These are phyloP conservation scores for Colletotrichum australisinense DNA, from an alignment of 2,329 filamentous ascomycete genomes.

Conservation along the genomic window DNA sequence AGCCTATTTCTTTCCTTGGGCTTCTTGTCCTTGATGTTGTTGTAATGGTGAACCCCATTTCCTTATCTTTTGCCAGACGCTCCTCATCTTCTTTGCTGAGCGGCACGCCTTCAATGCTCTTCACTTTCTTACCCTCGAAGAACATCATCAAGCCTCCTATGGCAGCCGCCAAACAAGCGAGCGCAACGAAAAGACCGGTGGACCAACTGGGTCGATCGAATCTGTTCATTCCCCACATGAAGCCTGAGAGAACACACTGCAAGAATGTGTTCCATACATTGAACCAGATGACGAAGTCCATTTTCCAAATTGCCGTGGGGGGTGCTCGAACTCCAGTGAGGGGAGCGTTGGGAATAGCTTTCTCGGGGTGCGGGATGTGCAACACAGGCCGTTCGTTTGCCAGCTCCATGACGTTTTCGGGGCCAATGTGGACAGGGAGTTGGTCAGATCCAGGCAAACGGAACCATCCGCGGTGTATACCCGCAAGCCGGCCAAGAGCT, in stretches of 20 bases:
- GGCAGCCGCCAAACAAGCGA: conserved; percentile 77
- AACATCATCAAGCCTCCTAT: conserved; percentile 77
- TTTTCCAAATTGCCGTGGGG: conserved; percentile 77
- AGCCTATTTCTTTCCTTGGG: conserved; percentile 54
- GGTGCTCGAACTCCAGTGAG: conserved; percentile 78
- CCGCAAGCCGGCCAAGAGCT: conserved; percentile 76
- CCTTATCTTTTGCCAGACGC: conserved; percentile 62
- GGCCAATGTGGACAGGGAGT: conserved; percentile 64
- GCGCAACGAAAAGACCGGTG: conserved; percentile 81
- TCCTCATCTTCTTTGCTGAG: conserved; percentile 66
- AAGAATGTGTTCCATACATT: conserved; percentile 84
- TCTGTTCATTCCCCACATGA: conserved; percentile 86
- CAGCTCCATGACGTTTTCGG: conserved; percentile 59
- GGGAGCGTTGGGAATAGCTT: conserved; percentile 73
- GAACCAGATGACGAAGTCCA: conserved; percentile 83
- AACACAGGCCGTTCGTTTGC: conserved; percentile 51
- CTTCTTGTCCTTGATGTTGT: conserved; percentile 64
- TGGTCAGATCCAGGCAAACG: conserved; percentile 74
- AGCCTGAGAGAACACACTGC: conserved; percentile 77
- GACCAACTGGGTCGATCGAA: conserved; percentile 82
- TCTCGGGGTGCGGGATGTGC: conserved; percentile 71
- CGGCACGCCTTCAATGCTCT: conserved; percentile 77
- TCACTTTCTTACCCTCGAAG: conserved; percentile 77
- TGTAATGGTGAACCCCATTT: conserved; percentile 68
- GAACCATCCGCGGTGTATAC: conserved; percentile 81